Evolutionary conservation across 768 basidiomycete species (phyloP).

Genomic region (Plicaturopsis crispa): DNA sequence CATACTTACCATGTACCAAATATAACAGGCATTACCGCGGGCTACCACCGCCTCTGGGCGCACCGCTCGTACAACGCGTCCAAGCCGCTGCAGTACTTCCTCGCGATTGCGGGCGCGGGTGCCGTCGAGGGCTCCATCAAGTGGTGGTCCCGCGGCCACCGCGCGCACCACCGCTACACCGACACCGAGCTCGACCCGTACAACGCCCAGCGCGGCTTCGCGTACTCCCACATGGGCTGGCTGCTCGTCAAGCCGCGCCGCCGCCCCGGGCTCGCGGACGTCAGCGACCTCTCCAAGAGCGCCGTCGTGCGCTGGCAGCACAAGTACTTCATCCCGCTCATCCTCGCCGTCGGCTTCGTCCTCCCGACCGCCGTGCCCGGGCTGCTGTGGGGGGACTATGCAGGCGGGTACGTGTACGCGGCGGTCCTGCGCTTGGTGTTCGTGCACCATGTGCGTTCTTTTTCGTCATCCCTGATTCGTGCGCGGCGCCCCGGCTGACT

Average conservation of each 20-base stretch:
- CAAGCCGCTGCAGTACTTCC: conserved; percentile 35
- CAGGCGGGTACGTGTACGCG: conserved; percentile 45
- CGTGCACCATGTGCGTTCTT: conserved; percentile 39
- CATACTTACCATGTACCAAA: background rate
- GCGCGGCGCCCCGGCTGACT: background rate
- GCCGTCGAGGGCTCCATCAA: conserved; percentile 48
- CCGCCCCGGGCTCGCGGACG: conserved; percentile 40
- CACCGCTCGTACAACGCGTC: conserved; percentile 49
- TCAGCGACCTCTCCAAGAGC: conserved; percentile 39
- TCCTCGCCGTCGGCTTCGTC: conserved; percentile 34
- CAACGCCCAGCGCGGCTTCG: conserved; percentile 43
- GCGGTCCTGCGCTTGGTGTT: conserved; percentile 37
- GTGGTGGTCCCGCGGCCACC: conserved; percentile 51
- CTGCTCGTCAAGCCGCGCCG: conserved; percentile 43
- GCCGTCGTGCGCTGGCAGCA: conserved; percentile 46
- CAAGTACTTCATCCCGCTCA: conserved; percentile 34
- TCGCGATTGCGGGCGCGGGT: conserved; percentile 37
- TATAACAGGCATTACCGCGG: conserved; percentile 22
- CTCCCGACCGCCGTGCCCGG: conserved; percentile 41
- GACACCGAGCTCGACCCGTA: conserved; percentile 56
- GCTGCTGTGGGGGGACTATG: conserved; percentile 45
- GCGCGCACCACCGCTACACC: conserved; percentile 45
- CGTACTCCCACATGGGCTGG: conserved; percentile 43
- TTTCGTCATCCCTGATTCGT: background rate
- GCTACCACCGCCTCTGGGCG: conserved; percentile 50